Conservation (phyloP, 805 yeast genomes). For the Starmerella powellii region DNA sequence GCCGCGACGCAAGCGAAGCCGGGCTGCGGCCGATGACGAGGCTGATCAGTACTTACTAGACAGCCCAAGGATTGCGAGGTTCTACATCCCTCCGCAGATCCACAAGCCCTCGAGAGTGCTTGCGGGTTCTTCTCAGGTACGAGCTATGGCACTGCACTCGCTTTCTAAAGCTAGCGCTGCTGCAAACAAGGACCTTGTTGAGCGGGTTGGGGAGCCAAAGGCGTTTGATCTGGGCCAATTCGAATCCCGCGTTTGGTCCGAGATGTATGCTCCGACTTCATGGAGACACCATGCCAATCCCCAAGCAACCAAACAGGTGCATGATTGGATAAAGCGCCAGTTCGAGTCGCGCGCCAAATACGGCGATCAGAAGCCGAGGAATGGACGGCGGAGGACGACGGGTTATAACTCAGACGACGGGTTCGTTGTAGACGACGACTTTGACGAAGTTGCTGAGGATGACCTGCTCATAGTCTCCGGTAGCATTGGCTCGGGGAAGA, state of each 20-base stretch:
- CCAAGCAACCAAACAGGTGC: conserved; percentile 1
- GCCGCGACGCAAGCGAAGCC: neutral
- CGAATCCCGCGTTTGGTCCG: conserved; percentile 25
- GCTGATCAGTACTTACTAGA: neutral
- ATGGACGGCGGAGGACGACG: conserved; percentile 1
- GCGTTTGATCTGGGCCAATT: conserved; percentile 25
- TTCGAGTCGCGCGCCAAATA: conserved; percentile 4
- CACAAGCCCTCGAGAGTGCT: neutral
- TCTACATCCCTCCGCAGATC: neutral
- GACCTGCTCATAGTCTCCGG: conserved; percentile 45
- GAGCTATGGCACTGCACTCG: neutral
- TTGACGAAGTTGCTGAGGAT: conserved; percentile 19
- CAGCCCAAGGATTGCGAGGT: neutral
- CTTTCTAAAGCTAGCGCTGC: neutral
- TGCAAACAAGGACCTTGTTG: neutral
- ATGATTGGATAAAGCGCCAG: conserved; percentile 14
- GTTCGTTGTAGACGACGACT: conserved; percentile 27
- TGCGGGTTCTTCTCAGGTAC: neutral
- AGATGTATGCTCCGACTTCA: conserved; percentile 21
- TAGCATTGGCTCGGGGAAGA: conserved; percentile 63
- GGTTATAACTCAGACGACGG: conserved; percentile 6
- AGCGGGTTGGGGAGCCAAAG: conserved; percentile 2
- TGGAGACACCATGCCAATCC: conserved; percentile 3
- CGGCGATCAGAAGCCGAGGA: conserved; percentile 1
- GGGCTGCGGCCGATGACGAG: neutral